Conservation (phyloP, 331 rosid genomes). For the Ulmus americana region DNA sequence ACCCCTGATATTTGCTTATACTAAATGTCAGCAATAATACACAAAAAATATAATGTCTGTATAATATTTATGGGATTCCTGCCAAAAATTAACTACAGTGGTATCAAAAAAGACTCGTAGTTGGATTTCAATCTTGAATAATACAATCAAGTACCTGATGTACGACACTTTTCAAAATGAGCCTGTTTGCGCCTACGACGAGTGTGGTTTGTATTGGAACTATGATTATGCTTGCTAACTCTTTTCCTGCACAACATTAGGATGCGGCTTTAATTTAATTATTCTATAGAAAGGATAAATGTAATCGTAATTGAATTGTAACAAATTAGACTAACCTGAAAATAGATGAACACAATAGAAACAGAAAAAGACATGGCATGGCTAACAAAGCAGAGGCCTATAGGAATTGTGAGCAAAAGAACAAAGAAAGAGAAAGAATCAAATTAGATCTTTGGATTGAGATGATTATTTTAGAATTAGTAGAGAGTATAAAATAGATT, state of each 20-base stretch:
- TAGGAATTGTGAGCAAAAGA: neutral
- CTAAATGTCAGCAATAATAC: no score
- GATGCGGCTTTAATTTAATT: no score
- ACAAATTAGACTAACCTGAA: slow-evolving; percentile 24
- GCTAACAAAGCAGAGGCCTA: slow-evolving; percentile 38
- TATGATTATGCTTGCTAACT: slow-evolving; percentile 11
- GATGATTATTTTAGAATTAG: neutral
- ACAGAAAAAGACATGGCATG: slow-evolving; percentile 30
- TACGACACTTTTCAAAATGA: slow-evolving; percentile 4
- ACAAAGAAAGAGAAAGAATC: neutral
- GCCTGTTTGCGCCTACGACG: slow-evolving; percentile 12
- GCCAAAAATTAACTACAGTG: neutral
- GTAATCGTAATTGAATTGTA: neutral
- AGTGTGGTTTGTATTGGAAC: neutral
- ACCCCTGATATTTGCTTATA: no score
- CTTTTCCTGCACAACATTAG: slow-evolving; percentile 19
- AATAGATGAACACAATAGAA: slow-evolving; percentile 19
- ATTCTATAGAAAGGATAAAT: neutral
- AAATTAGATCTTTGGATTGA: neutral
- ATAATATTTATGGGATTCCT: neutral
- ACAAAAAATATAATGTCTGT: neutral
- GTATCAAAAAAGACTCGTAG: no score
- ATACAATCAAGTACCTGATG: neutral
- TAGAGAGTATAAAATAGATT: neutral
- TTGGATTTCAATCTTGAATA: neutral